These are phyloP conservation scores for Melaleuca quinquenervia DNA, from an alignment of 345 rosid species.

Conservation along the genomic window DNA sequence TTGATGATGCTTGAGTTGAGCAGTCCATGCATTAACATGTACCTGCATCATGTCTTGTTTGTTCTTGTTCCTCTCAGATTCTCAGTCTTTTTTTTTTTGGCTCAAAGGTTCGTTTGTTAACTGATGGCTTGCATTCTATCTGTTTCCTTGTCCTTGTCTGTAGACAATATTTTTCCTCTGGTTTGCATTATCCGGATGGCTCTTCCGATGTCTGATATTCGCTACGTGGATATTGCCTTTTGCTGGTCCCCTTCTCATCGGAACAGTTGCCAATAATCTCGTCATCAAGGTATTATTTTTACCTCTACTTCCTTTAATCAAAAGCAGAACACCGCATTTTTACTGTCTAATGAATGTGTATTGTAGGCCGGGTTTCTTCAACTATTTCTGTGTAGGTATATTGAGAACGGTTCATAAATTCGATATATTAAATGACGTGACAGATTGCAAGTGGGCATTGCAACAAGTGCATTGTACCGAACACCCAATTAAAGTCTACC, in stretches of 20 bases:
- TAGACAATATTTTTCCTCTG: constrained; percentile 85
- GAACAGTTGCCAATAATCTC: constrained; percentile 79
- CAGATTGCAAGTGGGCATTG: neutral
- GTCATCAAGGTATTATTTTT: constrained; percentile 57
- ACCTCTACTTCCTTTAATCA: neutral
- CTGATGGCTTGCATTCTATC: neutral
- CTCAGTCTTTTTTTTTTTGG: neutral
- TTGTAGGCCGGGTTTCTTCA: neutral
- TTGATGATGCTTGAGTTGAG: neutral
- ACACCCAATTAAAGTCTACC: neutral
- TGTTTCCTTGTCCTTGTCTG: neutral
- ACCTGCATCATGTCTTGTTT: neutral
- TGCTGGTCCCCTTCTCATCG: constrained; percentile 94
- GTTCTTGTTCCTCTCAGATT: neutral
- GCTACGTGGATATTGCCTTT: constrained; percentile 81
- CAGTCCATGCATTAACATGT: neutral
- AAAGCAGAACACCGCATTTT: neutral
- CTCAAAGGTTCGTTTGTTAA: neutral
- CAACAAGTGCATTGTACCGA: neutral
- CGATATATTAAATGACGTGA: neutral
- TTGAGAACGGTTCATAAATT: neutral
- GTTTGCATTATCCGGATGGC: constrained; percentile 96
- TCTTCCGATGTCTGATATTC: constrained; percentile 60
- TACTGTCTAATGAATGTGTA: neutral
- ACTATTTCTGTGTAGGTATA: neutral